Percentiles rank a stretch among this genome's conserved stretches.
phyloP scores from a whole-genome alignment of 2,329 filamentous ascomycete species.

The Stachybotrys elegans region DNA sequence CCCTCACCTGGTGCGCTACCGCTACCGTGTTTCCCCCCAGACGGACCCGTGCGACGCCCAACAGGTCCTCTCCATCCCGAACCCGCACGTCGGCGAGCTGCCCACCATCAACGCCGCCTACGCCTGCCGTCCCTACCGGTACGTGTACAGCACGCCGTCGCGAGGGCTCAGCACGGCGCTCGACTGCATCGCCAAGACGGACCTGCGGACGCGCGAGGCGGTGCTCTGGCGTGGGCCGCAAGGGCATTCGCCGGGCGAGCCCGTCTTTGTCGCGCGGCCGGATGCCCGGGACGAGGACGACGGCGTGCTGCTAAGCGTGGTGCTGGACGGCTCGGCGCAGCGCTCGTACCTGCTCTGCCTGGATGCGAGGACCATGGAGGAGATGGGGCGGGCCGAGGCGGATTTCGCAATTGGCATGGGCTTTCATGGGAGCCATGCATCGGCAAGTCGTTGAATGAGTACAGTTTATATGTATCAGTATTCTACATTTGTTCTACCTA shows the following conservation, averaged over 20 bases:
- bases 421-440: constrained; percentile 56
- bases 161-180: constrained; percentile 55
- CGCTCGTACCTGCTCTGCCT: constrained; percentile 63
- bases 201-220: constrained; percentile 46
- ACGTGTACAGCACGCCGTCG: constrained; percentile 53
- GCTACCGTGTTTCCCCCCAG: constrained; percentile 27
- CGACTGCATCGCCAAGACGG: constrained; percentile 62
- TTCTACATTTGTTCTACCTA: no score
- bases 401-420: constrained; percentile 56
- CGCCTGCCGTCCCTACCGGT: constrained; percentile 49
- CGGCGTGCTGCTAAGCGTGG: constrained; percentile 56
- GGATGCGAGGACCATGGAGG: constrained; percentile 56
- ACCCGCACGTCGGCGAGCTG: constrained; percentile 55
- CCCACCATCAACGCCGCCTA: constrained; percentile 60
- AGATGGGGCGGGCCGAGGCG: constrained; percentile 60
- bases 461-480: no score
- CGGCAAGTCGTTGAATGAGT: constrained; percentile 6
- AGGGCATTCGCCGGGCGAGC: constrained; percentile 63
- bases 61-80: constrained; percentile 40
- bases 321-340: constrained; percentile 55
- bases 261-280: constrained; percentile 56
- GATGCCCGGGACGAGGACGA: constrained; percentile 51
- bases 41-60: constrained; percentile 18
- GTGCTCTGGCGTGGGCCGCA: constrained; percentile 51
- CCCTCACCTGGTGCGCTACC: constrained; percentile 37